A percentile compares a stretch with the other conserved stretches of the same genome.
These are phyloP conservation scores for Nymphaea thermarum DNA, from an alignment of 164 flowering plant genomes.

Conservation along the genomic window DNA sequence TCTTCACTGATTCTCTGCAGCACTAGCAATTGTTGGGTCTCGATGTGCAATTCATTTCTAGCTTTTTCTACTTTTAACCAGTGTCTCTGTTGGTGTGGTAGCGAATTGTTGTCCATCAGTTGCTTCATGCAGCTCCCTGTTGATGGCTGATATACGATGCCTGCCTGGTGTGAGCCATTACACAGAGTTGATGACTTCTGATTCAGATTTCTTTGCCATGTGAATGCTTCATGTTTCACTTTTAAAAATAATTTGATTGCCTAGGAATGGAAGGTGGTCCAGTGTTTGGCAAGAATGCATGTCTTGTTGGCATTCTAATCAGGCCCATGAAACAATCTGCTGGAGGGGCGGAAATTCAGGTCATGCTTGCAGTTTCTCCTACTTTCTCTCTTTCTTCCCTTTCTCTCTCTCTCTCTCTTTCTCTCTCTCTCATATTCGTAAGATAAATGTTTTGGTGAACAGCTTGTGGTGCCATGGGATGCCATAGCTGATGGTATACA, in stretches of 20 bases:
- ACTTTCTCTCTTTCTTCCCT: neutral
- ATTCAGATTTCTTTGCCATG: neutral
- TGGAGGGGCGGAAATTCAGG: conserved; percentile 93
- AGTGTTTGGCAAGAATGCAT: conserved; percentile 45
- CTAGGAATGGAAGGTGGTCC: conserved; percentile 98
- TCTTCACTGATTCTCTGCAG: neutral
- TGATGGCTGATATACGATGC: conserved; percentile 92
- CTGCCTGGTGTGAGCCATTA: conserved; percentile 64
- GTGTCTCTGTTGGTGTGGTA: conserved; percentile 68
- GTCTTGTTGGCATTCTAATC: conserved; percentile 57
- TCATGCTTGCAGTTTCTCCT: conserved; percentile 9
- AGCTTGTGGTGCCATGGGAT: conserved; percentile 96
- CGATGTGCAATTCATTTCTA: conserved; percentile 9
- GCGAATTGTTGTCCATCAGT: conserved; percentile 60
- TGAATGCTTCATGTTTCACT: neutral
- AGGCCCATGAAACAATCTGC: conserved; percentile 67
- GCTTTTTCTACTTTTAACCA: conserved; percentile 22
- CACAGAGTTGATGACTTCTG: neutral
- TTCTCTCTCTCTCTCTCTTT: neutral
- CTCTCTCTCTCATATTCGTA: neutral
- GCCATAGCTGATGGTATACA: conserved; percentile 59
- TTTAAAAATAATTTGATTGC: conserved; percentile 3
- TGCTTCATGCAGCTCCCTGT: conserved; percentile 35
- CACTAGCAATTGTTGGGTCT: conserved; percentile 3
- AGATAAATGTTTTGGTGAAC: conserved; percentile 4